Conservation (phyloP, 2,329 filamentous ascomycete genomes). For the Periconia macrospinosa region DNA sequence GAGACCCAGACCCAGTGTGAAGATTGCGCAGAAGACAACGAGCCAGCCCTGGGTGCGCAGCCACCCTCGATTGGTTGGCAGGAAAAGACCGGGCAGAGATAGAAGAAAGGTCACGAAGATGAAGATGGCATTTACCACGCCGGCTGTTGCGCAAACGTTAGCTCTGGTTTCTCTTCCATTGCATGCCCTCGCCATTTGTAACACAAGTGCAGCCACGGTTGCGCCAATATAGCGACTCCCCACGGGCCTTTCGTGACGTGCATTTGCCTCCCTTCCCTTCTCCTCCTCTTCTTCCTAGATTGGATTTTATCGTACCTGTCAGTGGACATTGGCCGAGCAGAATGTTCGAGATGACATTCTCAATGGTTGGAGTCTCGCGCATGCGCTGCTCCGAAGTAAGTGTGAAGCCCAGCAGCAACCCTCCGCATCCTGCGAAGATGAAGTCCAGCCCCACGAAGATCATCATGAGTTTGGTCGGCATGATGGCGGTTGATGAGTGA, state of each 20-base stretch:
- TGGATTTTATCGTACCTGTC: slow-evolving; percentile 48
- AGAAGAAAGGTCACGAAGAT: slow-evolving; percentile 71
- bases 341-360: slow-evolving; percentile 55
- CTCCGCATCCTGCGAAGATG: slow-evolving; percentile 56
- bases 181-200: neutral
- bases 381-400: slow-evolving; percentile 51
- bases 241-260: slow-evolving; percentile 1
- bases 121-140: slow-evolving; percentile 71
- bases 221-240: slow-evolving; percentile 20
- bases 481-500: slow-evolving; percentile 31
- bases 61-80: slow-evolving; percentile 67
- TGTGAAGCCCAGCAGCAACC: slow-evolving; percentile 56
- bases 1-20: slow-evolving; percentile 62
- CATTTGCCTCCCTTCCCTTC: neutral
- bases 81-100: slow-evolving; percentile 71
- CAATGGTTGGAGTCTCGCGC: slow-evolving; percentile 46
- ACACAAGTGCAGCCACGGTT: slow-evolving; percentile 18
- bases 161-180: slow-evolving; percentile 8
- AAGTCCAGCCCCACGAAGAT: slow-evolving; percentile 55
- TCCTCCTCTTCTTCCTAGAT: neutral
- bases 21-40: slow-evolving; percentile 66
- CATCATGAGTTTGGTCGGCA: slow-evolving; percentile 57
- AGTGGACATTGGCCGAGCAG: slow-evolving; percentile 57
- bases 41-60: slow-evolving; percentile 71
- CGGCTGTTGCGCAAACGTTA: slow-evolving; percentile 51